These are phyloP conservation scores for Pythium folliculosum DNA, from an alignment of 352 stramenopile genomes.

Conservation along the genomic window DNA sequence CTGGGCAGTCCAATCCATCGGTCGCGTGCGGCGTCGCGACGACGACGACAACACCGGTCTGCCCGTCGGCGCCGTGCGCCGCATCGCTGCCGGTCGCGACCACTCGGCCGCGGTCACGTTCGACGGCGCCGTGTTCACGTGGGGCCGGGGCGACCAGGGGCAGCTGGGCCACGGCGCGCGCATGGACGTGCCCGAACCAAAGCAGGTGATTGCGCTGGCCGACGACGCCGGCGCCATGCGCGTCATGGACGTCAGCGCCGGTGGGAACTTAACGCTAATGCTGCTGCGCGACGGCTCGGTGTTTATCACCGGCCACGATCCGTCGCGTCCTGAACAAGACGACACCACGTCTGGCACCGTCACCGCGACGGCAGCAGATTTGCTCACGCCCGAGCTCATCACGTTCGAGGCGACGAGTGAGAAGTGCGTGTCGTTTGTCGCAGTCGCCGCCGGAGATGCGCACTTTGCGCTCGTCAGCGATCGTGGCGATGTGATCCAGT, in stretches of 20 bases:
- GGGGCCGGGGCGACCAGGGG: conserved; percentile 63
- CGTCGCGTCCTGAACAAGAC: not conserved
- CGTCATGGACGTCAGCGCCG: conserved; percentile 25
- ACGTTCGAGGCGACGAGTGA: not conserved
- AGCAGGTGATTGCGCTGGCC: conserved; percentile 60
- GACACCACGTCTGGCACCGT: not conserved
- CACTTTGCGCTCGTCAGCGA: conserved; percentile 22
- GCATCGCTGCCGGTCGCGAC: conserved; percentile 62
- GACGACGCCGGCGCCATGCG: conserved; percentile 16
- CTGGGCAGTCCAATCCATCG: conserved; percentile 46
- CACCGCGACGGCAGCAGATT: not conserved
- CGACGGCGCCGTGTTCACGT: conserved; percentile 63
- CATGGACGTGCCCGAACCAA: conserved; percentile 61
- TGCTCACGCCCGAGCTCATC: conserved; percentile 11
- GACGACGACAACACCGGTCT: conserved; percentile 23
- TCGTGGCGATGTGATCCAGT: conserved; percentile 7
- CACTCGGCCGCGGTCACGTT: conserved; percentile 65
- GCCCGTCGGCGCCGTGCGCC: conserved; percentile 32
- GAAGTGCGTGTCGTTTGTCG: not conserved
- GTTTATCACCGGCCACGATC: conserved; percentile 23
- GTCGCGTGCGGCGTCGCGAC: conserved; percentile 24
- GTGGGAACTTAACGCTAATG: conserved; percentile 31
- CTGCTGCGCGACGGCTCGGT: conserved; percentile 28
- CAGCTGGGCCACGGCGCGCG: conserved; percentile 66
- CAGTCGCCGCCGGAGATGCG: conserved; percentile 14